Evolutionary conservation across 1,284 basidiomycete genomes (phyloP), one percentile per base, ranked within the genome.

Genomic region (Tremellales sp.): DNA sequence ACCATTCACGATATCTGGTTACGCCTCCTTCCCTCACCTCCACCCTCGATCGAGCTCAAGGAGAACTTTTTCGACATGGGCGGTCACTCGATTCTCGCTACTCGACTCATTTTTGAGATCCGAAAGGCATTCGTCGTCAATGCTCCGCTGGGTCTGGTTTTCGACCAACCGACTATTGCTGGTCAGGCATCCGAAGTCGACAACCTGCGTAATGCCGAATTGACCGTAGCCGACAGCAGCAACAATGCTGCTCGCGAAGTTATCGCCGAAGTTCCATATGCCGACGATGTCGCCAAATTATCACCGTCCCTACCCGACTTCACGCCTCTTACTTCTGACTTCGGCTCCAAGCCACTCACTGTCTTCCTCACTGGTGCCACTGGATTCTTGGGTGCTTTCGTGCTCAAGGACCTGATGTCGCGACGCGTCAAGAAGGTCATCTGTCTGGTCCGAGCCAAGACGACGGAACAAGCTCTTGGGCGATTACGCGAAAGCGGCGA

Each of bases 41-140:
- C 90, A 0, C 76, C 81, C 8, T 81, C 84, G 2, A 84, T 98
- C 42, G 87, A 89, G 11, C 73, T 88, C 10, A 87, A 97, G 70
- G 96, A 98, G 67, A 90, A 83, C 73, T 99, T 99, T 82, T 98
- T 97, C 75, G 96, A 99, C 73, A 81, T 98, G 25, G 96, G 96
- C 33, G 96, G 96, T 2, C 96, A 99, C 76, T 98, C 96, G 12
- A 97, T 99, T 65, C 82, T 98, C 22, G 96, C 94, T 0, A 99
- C 94, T 3, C 84, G 94, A 25, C 82, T 98, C 54, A 90, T 98
- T 60, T 98, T 99, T 68, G 91, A 97, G 74, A 85, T 99, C 53
- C 85, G 96, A 68, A 97, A 94, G 76, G 77, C 81, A 0, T 94
- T 98, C 67, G 86, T 94, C 12, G 81, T 97, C 37, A 85, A 93